Conservation (phyloP, 164 flowering plant genomes). For the Litsea cubeba region DNA sequence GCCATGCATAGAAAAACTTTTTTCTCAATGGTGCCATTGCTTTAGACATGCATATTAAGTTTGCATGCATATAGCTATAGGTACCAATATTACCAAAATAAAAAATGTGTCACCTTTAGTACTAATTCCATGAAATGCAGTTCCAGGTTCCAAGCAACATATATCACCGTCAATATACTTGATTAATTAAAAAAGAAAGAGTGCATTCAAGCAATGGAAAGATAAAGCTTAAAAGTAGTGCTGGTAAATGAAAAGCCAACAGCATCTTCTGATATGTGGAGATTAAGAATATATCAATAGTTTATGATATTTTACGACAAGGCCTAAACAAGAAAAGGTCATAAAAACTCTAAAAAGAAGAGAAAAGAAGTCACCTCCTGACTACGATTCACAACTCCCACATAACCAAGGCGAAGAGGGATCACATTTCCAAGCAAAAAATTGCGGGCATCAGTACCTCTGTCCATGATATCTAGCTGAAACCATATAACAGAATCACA, state of each 20-base stretch:
- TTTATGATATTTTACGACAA: background rate
- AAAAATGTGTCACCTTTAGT: background rate
- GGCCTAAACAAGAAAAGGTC: background rate
- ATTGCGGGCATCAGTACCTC: constrained; percentile 34
- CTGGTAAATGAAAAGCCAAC: background rate
- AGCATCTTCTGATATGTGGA: background rate
- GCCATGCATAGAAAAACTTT: background rate
- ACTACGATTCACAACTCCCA: constrained; percentile 40
- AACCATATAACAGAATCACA: constrained; percentile 1
- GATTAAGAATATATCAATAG: background rate
- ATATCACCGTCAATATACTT: background rate
- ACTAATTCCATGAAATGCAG: background rate
- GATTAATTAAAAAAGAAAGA: background rate
- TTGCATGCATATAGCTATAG: background rate
- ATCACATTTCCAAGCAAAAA: constrained; percentile 39
- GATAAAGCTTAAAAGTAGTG: background rate
- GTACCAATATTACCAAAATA: too few relatives aligned
- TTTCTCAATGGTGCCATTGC: too few relatives aligned
- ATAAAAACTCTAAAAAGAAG: background rate
- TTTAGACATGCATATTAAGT: background rate
- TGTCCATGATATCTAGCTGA: constrained; percentile 37
- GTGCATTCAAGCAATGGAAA: background rate
- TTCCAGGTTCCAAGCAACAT: background rate
- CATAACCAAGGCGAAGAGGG: constrained; percentile 38
- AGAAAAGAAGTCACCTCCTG: constrained; percentile 25